phyloP scores from a whole-genome alignment of 805 yeast genomes.

The Wickerhamomyces chambardii region DNA sequence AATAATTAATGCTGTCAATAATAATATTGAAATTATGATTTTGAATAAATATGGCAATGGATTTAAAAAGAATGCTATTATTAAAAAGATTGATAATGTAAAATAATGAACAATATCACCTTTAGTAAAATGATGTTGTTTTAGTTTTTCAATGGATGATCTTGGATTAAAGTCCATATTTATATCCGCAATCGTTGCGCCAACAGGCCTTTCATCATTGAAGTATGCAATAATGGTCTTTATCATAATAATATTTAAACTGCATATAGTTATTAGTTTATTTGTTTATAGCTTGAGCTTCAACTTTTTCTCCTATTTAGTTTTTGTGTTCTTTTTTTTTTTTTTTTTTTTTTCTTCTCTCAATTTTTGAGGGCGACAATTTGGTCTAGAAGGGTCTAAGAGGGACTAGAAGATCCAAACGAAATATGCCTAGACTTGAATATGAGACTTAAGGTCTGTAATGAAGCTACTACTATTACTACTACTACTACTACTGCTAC shows the following conservation, averaged over 20 bases:
- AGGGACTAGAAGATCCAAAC: too few relatives aligned
- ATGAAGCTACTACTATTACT: too few relatives aligned
- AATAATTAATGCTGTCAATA: conserved; percentile 31
- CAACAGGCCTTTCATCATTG: conserved; percentile 42
- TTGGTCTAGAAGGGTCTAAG: too few relatives aligned
- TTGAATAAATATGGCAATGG: conserved; percentile 41
- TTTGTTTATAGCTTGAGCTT: not conserved
- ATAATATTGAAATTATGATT: not conserved
- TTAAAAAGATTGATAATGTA: conserved; percentile 39
- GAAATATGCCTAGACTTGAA: too few relatives aligned
- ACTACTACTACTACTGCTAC: too few relatives aligned
- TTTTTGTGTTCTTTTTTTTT: too few relatives aligned
- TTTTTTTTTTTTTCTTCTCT: too few relatives aligned
- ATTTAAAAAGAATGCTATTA: conserved; percentile 48
- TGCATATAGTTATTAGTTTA: not conserved
- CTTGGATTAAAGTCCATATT: conserved; percentile 38
- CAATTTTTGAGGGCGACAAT: too few relatives aligned
- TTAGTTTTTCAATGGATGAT: conserved; percentile 30
- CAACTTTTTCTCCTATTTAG: too few relatives aligned
- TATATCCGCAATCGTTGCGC: conserved; percentile 40
- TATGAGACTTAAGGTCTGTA: too few relatives aligned
- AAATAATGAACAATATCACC: conserved; percentile 46
- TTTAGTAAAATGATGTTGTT: conserved; percentile 29
- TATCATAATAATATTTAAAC: too few relatives aligned
- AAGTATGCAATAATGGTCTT: too few relatives aligned